Evolutionary conservation across 352 stramenopile genomes (phyloP).

Genomic region (Globisporangium orthogonon): DNA sequence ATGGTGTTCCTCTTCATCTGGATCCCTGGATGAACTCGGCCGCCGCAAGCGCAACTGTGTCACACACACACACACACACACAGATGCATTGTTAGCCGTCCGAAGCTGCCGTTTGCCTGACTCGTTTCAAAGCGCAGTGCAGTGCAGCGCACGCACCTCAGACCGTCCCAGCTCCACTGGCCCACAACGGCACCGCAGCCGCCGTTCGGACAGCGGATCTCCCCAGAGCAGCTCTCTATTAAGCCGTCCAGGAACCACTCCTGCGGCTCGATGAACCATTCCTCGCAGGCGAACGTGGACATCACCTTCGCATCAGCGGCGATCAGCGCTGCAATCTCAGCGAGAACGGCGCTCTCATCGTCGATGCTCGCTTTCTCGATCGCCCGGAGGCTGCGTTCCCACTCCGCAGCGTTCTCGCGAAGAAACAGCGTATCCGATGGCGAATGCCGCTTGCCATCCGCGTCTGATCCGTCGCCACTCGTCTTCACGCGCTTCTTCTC

Average conservation of each 20-base stretch:
- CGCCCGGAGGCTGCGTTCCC: slow-evolving; percentile 26
- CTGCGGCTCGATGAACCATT: slow-evolving; percentile 51
- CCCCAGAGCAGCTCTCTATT: slow-evolving; percentile 13
- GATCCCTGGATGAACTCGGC: slow-evolving; percentile 31
- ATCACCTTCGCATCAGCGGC: slow-evolving; percentile 28
- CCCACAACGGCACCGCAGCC: slow-evolving; percentile 30
- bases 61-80: slow-evolving; percentile 5
- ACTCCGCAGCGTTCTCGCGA: slow-evolving; percentile 23
- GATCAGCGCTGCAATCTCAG: slow-evolving; percentile 24
- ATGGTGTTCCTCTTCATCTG: slow-evolving; percentile 41
- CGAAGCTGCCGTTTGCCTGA: not conserved
- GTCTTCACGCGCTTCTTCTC: slow-evolving; percentile 7
- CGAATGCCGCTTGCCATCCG: not conserved
- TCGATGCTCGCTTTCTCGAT: slow-evolving; percentile 17
- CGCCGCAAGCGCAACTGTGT: slow-evolving; percentile 34
- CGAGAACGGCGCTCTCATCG: slow-evolving; percentile 5
- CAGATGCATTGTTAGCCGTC: not conserved
- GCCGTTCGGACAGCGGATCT: slow-evolving; percentile 37
- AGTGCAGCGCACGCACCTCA: slow-evolving; percentile 20
- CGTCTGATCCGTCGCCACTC: not conserved
- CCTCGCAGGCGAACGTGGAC: slow-evolving; percentile 17
- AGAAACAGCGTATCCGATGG: not conserved
- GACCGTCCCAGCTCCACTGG: slow-evolving; percentile 47
- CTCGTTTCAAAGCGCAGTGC: not conserved
- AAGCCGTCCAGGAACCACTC: slow-evolving; percentile 32